Conservation (phyloP, 2,329 filamentous ascomycete genomes). For the Colletotrichum tropicicola region DNA sequence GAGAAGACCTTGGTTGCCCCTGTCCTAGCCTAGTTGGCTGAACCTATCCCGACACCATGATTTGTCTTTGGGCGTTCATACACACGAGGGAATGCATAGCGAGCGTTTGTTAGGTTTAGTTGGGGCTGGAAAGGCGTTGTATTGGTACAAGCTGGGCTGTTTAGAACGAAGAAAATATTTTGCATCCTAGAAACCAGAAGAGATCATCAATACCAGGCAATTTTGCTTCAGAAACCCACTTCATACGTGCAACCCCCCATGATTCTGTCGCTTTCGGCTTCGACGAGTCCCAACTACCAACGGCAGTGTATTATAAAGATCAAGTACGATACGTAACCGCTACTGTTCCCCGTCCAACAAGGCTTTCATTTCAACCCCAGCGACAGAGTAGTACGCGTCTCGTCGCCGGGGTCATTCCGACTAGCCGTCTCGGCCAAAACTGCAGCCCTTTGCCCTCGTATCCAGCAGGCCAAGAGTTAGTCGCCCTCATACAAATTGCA, state of each 20-base stretch:
- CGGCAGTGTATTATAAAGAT: too few relatives aligned
- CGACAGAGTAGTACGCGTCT: neutral
- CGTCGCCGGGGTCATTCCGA: neutral
- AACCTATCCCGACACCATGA: neutral
- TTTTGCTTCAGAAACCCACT: too few relatives aligned
- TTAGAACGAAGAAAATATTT: too few relatives aligned
- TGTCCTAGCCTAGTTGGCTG: neutral
- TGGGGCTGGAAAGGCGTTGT: neutral
- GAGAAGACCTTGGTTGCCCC: slow-evolving; percentile 31
- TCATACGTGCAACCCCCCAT: too few relatives aligned
- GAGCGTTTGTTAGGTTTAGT: slow-evolving; percentile 1
- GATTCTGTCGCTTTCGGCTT: too few relatives aligned
- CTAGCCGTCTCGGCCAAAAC: neutral
- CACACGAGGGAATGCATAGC: slow-evolving; percentile 19
- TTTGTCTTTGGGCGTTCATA: neutral
- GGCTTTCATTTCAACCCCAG: too few relatives aligned
- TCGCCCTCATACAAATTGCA: neutral
- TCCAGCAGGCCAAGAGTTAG: neutral
- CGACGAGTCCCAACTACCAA: too few relatives aligned
- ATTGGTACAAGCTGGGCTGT: too few relatives aligned
- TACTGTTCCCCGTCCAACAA: too few relatives aligned
- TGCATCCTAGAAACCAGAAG: too few relatives aligned
- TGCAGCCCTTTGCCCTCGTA: neutral
- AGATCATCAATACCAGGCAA: too few relatives aligned
- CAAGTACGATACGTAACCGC: too few relatives aligned